Evolutionary conservation across 495 filamentous ascomycete genomes (phyloP).

Genomic region (Tuber brumale): DNA sequence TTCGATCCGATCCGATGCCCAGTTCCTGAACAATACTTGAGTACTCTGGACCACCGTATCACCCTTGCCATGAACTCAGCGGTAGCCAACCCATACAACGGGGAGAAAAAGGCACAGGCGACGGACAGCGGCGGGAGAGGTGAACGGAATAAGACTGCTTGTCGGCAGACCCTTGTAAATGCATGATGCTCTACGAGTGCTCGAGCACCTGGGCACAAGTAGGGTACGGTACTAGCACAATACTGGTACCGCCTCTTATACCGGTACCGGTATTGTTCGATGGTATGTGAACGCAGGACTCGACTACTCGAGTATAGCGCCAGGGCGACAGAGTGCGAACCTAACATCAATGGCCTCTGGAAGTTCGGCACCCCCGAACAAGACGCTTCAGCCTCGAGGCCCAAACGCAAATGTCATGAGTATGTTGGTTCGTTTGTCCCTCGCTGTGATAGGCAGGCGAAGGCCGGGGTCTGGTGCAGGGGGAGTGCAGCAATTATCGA

Average conservation of each 20-base stretch:
- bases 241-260: neutral
- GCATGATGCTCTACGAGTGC: neutral
- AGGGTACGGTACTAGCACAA: neutral
- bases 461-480: neutral
- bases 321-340: neutral
- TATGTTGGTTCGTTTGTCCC: neutral
- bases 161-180: neutral
- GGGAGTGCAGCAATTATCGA: neutral
- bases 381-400: neutral
- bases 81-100: neutral
- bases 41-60: neutral
- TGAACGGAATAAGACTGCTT: neutral
- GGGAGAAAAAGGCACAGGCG: neutral
- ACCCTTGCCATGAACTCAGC: neutral
- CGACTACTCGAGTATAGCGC: too few relatives aligned
- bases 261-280: too few relatives aligned
- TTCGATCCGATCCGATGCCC: neutral
- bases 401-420: neutral
- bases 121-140: neutral
- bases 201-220: too few relatives aligned
- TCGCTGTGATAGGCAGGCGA: neutral
- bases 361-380: slow-evolving; percentile 1
- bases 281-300: neutral
- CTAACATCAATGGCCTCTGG: neutral
- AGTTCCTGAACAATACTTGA: neutral